Evolutionary conservation across 169 alveolate species (phyloP), one percentile per base, ranked within the genome.

Genomic region (Eimeria zaria): DNA sequence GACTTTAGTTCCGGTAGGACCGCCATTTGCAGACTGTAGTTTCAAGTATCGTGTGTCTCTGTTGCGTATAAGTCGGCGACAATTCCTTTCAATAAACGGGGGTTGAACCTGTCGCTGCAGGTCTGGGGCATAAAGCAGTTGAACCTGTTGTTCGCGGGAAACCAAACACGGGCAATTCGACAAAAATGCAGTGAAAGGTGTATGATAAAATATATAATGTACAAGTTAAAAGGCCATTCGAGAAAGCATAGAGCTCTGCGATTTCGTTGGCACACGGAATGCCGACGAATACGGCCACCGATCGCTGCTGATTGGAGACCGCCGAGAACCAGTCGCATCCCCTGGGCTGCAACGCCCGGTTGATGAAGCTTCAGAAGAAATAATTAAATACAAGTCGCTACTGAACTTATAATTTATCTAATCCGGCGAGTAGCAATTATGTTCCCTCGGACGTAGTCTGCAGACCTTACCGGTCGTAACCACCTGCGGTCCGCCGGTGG

Each of bases 1-100:
- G 97, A 89, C 83, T 84, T 87, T 33, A 90, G 80, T 30, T 73
- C 89, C 11, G 96, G 92, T 8, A 76, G 30, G 33, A 73, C 48
- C 55, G 88, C 67, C 91, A 83, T 83, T 78, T 78, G 67, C 88
- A 46, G 30, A 9, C 67, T 51, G 69, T 78, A 30, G 33, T 3
- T 16, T 16, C 36, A 73, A 18, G 7, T n/a, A 51, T 33, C 55
- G 16, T 39, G 0, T 39, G 83, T 73, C 16, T 11, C 2, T 16
- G 51, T 18, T 39, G 39, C n/a, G 0, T 16, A 73, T 39, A 73
- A 73, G 9, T 73, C 53, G 18, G 83, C 16, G 53, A 11, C 4
- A 36, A n/a, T 39, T 5, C 14, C 33, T 6, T 39, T 73, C 33
- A 39, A 39, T 33, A 39, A 33, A 41, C 39, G 39, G n/a, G 83